Conservation (phyloP, 257 asterid genomes). For the Solanum boliviense region DNA sequence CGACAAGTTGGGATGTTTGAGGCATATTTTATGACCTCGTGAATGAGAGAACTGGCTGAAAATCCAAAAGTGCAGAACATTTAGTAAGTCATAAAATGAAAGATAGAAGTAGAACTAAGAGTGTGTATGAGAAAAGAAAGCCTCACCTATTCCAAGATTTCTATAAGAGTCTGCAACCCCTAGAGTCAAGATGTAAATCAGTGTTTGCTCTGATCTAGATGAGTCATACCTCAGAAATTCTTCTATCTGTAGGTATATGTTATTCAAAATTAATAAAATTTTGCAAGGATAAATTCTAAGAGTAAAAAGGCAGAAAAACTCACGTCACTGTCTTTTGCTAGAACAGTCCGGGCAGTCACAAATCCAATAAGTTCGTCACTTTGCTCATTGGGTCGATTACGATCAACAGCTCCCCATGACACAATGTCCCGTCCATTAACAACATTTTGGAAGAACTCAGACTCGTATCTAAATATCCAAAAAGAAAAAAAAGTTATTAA, state of each 20-base stretch:
- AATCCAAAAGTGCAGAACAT: constrained; percentile 13
- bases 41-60: constrained; percentile 78
- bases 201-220: constrained; percentile 59
- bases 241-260: constrained; percentile 39
- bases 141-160: constrained; percentile 79
- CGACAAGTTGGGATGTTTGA: constrained; percentile 54
- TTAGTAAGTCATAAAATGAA: constrained; percentile 6
- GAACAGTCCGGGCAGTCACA: constrained; percentile 67
- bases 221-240: constrained; percentile 66
- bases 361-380: constrained; percentile 90
- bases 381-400: constrained; percentile 45
- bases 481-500: constrained; percentile 2
- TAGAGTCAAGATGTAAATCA: constrained; percentile 77
- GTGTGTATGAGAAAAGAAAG: not conserved
- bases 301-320: constrained; percentile 12
- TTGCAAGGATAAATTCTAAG: not conserved
- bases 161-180: constrained; percentile 88
- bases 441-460: constrained; percentile 84
- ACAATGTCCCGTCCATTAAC: constrained; percentile 77
- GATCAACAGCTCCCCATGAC: constrained; percentile 99
- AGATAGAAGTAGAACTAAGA: not conserved
- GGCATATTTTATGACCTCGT: constrained; percentile 74
- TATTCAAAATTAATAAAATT: not conserved
- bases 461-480: constrained; percentile 57
- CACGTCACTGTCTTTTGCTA: constrained; percentile 91